Conservation (phyloP, 257 asterid species). For the Henckelia pumila region DNA sequence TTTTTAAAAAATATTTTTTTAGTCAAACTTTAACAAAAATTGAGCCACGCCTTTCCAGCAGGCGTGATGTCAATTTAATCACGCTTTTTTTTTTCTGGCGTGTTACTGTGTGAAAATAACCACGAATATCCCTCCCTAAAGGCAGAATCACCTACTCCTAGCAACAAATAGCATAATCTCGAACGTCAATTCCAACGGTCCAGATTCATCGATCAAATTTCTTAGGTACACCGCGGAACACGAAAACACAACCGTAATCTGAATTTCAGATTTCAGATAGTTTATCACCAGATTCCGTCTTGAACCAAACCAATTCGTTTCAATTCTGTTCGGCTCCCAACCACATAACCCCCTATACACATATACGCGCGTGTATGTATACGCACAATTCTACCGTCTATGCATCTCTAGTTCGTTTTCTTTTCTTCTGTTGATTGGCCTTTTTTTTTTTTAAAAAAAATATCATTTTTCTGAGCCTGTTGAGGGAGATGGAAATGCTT, state of each 20-base stretch:
- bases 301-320: not conserved
- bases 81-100: too few relatives aligned
- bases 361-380: too few relatives aligned
- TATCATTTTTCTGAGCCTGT: not conserved
- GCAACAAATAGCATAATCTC: not conserved
- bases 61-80: too few relatives aligned
- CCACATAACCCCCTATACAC: constrained; percentile 10
- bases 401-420: constrained; percentile 24
- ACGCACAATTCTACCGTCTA: constrained; percentile 18
- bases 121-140: constrained; percentile 16
- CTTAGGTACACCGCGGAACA: constrained; percentile 3
- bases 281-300: not conserved
- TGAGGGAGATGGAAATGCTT: constrained; percentile 47
- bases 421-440: not conserved
- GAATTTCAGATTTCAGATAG: too few relatives aligned
- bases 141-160: not conserved
- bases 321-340: not conserved
- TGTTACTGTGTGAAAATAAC: too few relatives aligned
- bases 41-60: too few relatives aligned
- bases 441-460: not conserved
- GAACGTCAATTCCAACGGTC: not conserved
- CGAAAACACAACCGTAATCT: too few relatives aligned
- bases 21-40: too few relatives aligned
- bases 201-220: not conserved
- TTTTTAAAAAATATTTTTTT: too few relatives aligned